Evolutionary conservation across 257 asterid genomes (phyloP).

Genomic region (Solanum arcanum): DNA sequence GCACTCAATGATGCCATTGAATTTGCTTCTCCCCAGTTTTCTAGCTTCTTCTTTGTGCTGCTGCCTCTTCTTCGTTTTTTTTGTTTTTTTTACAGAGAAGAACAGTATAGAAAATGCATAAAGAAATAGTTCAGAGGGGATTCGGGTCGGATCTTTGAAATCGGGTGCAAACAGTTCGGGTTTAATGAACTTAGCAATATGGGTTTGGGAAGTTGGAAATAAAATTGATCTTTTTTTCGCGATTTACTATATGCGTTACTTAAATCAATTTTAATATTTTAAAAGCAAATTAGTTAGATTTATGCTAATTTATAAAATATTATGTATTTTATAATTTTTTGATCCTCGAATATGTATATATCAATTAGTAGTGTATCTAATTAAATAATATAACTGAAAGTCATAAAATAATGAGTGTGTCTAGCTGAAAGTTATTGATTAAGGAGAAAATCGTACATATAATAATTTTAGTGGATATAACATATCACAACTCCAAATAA

Average conservation of each 20-base stretch:
- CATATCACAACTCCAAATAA: no score
- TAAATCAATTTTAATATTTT: accelerated
- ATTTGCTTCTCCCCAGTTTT: not conserved
- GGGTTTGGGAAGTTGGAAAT: not conserved
- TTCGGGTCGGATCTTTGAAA: not conserved
- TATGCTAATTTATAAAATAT: no score
- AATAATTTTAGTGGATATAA: no score
- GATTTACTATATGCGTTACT: not conserved
- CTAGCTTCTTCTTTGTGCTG: not conserved
- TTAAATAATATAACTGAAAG: no score
- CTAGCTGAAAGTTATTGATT: not conserved
- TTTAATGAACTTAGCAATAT: not conserved
- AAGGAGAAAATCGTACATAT: no score
- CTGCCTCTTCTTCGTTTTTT: not conserved
- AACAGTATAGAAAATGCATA: not conserved
- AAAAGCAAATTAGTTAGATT: not conserved
- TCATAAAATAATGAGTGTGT: not conserved
- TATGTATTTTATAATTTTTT: no score
- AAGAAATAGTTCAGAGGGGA: not conserved
- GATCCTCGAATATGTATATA: not conserved
- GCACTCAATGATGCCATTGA: not conserved
- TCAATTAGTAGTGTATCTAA: not conserved
- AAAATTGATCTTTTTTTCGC: no score
- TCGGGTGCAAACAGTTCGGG: not conserved
- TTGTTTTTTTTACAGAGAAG: no score